Conservation (phyloP, 345 rosid species). For the Mercurialis annua region DNA sequence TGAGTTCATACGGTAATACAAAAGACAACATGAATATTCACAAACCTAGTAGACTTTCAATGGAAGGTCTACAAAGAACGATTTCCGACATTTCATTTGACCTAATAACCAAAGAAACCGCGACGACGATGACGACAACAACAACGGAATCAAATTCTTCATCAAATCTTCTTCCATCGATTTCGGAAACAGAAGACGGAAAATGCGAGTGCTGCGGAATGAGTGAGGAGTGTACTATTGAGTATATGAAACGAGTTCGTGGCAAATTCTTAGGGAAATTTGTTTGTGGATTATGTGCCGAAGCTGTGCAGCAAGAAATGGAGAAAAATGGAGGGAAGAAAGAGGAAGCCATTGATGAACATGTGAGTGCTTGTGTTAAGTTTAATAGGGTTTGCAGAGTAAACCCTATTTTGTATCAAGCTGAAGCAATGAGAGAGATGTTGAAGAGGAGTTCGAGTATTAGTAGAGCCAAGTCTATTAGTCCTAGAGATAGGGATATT, state of each 20-base stretch:
- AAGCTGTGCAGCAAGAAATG: conserved; percentile 32
- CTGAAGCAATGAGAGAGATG: conserved; percentile 30
- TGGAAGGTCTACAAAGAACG: conserved; percentile 56
- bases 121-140: neutral
- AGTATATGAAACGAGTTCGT: conserved; percentile 26
- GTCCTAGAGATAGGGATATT: conserved; percentile 15
- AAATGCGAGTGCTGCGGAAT: conserved; percentile 40
- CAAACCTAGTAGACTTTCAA: conserved; percentile 26
- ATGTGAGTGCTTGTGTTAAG: conserved; percentile 28
- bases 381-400: conserved; percentile 23
- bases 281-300: conserved; percentile 40
- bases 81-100: conserved; percentile 62
- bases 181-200: conserved; percentile 22
- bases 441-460: conserved; percentile 20
- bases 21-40: conserved; percentile 6
- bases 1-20: conserved; percentile 16
- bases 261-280: conserved; percentile 22
- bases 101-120: conserved; percentile 45
- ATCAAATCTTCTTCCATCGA: neutral
- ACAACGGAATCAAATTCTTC: neutral
- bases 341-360: conserved; percentile 37
- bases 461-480: conserved; percentile 10
- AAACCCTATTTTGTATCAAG: conserved; percentile 26
- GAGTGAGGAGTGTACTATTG: conserved; percentile 38
- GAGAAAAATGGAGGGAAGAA: conserved; percentile 25